Conservation (phyloP, 805 yeast genomes). For the Wickerhamomyces mucosus region DNA sequence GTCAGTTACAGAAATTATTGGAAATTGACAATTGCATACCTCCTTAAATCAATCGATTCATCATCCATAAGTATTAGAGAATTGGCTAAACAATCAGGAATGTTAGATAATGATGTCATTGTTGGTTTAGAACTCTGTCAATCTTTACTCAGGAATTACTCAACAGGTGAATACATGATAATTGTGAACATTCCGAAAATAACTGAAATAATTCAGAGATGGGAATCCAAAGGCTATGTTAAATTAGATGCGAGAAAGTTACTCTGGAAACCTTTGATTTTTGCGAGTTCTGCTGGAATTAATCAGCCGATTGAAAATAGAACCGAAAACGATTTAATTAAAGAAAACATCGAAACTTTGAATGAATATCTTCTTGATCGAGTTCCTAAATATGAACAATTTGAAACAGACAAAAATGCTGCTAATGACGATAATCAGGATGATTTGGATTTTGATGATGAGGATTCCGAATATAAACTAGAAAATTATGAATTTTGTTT, state of each 20-base stretch:
- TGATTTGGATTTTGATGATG: constrained; percentile 53
- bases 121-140: constrained; percentile 76
- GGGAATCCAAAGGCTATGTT: constrained; percentile 47
- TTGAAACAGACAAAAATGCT: constrained; percentile 3
- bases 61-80: constrained; percentile 43
- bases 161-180: constrained; percentile 40
- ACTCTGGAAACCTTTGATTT: constrained; percentile 76
- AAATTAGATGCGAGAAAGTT: constrained; percentile 42
- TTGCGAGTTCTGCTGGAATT: constrained; percentile 82
- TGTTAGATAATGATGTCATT: constrained; percentile 79
- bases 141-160: constrained; percentile 42
- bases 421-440: constrained; percentile 16
- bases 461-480: constrained; percentile 4
- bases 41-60: constrained; percentile 13
- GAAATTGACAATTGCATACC: constrained; percentile 54
- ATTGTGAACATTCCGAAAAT: constrained; percentile 38
- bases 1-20: constrained; percentile 82
- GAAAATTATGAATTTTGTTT: constrained; percentile 22
- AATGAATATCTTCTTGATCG: background rate
- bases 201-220: constrained; percentile 31
- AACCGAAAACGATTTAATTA: background rate
- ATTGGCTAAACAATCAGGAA: constrained; percentile 65
- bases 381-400: background rate
- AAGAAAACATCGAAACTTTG: background rate
- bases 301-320: constrained; percentile 25